Evolutionary conservation across 495 filamentous ascomycete genomes (phyloP).

Genomic region (Filosporella fistucella): DNA sequence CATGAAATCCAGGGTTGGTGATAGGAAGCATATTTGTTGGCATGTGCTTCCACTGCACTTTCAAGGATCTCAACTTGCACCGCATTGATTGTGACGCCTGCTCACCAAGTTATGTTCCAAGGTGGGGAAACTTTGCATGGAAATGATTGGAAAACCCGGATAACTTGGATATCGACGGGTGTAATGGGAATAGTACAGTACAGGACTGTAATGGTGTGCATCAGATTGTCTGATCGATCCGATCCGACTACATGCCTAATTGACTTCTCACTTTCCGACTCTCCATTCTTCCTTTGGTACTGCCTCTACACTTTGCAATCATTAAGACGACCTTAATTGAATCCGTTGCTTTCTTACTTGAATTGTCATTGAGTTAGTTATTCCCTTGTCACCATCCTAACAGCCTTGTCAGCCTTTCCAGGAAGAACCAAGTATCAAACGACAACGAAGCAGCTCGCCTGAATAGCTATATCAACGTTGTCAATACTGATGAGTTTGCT

Average conservation of each 20-base stretch:
- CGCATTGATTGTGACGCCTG: constrained; percentile 3
- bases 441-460: too few relatives aligned
- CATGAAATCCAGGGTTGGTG: not conserved
- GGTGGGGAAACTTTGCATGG: not conserved
- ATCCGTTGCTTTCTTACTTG: too few relatives aligned
- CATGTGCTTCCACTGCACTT: constrained; percentile 6
- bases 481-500: too few relatives aligned
- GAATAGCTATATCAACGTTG: too few relatives aligned
- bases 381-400: too few relatives aligned
- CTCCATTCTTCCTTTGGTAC: not conserved
- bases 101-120: constrained; percentile 1
- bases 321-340: too few relatives aligned
- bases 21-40: not conserved
- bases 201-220: not conserved
- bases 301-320: too few relatives aligned
- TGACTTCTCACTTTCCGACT: not conserved
- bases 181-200: not conserved
- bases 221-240: not conserved
- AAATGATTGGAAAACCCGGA: constrained; percentile 3
- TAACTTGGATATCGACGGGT: constrained; percentile 6
- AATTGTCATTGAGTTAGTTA: too few relatives aligned
- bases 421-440: too few relatives aligned
- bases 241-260: not conserved
- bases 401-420: too few relatives aligned
- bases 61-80: constrained; percentile 6